Conservation (phyloP, 352 stramenopile genomes). For the Ochromonadaceae sp. region DNA sequence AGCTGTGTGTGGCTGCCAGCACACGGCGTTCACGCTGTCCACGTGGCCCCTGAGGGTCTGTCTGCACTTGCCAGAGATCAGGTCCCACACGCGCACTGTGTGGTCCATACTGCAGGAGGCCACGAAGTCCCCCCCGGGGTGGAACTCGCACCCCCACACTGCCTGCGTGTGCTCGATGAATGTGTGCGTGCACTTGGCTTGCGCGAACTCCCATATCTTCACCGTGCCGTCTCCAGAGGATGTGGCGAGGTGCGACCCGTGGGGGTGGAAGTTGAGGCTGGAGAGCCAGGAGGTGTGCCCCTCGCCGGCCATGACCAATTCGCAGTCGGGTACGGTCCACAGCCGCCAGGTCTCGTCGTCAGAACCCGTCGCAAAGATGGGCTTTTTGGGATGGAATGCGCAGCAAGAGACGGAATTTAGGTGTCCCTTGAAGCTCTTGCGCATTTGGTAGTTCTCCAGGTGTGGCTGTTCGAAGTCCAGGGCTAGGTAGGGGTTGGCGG, state of each 20-base stretch:
- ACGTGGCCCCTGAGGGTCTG: conserved; percentile 81
- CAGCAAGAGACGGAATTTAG: conserved; percentile 65
- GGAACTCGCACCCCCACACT: conserved; percentile 75
- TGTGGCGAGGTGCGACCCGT: conserved; percentile 71
- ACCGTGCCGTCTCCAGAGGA: conserved; percentile 74
- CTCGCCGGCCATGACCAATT: conserved; percentile 85
- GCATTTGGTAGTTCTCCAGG: conserved; percentile 45
- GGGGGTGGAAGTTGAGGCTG: conserved; percentile 69
- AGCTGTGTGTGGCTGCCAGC: conserved; percentile 75
- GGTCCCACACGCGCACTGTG: conserved; percentile 78
- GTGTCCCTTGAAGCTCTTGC: conserved; percentile 70
- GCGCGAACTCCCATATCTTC: conserved; percentile 83
- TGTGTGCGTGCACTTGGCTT: conserved; percentile 62
- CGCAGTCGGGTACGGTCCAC: conserved; percentile 70
- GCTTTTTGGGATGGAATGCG: conserved; percentile 76
- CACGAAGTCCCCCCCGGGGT: conserved; percentile 79
- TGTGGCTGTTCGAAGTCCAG: conserved; percentile 30
- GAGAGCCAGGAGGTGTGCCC: conserved; percentile 74
- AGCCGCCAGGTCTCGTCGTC: conserved; percentile 87
- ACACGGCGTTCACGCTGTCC: conserved; percentile 77
- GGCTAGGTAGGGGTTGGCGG: conserved; percentile 35
- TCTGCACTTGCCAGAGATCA: conserved; percentile 61
- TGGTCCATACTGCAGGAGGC: conserved; percentile 78
- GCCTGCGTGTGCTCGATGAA: conserved; percentile 76
- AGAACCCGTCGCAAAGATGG: conserved; percentile 61